Evolutionary conservation across 73 alveolate species (phyloP).

Genomic region (Loxodes magnus): DNA sequence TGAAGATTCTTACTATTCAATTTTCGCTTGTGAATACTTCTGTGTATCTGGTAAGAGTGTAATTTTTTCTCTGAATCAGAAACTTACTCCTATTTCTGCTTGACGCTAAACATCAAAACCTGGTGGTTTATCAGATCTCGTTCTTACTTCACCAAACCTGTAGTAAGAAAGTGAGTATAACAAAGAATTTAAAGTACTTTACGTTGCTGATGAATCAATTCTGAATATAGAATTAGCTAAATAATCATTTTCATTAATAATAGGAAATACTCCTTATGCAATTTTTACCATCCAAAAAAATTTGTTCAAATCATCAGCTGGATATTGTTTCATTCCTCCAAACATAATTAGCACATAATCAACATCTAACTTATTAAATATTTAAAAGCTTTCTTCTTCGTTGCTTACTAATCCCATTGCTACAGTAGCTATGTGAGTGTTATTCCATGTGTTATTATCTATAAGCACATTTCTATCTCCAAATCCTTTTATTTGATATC

Average conservation of each 20-base stretch:
- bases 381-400: slow-evolving; percentile 73
- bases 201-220: slow-evolving; percentile 62
- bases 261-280: slow-evolving; percentile 83
- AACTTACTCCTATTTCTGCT: slow-evolving; percentile 66
- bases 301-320: slow-evolving; percentile 84
- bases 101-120: slow-evolving; percentile 76
- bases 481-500: slow-evolving; percentile 82
- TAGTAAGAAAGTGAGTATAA: slow-evolving; percentile 71
- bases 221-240: slow-evolving; percentile 52
- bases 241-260: slow-evolving; percentile 67
- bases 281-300: slow-evolving; percentile 85
- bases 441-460: slow-evolving; percentile 86
- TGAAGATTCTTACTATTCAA: slow-evolving; percentile 80
- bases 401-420: slow-evolving; percentile 77
- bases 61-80: too few species aligned
- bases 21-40: slow-evolving; percentile 77
- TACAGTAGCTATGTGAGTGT: slow-evolving; percentile 84
- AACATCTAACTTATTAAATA: slow-evolving; percentile 66
- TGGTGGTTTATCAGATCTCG: slow-evolving; percentile 45
- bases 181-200: slow-evolving; percentile 61
- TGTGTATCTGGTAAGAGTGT: slow-evolving; percentile 58
- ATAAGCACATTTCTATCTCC: slow-evolving; percentile 74
- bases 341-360: slow-evolving; percentile 68
- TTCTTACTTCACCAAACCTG: slow-evolving; percentile 61
- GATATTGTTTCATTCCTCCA: slow-evolving; percentile 54